phyloP scores from a whole-genome alignment of 2,329 filamentous ascomycete genomes.

The Truncatella angustata region DNA sequence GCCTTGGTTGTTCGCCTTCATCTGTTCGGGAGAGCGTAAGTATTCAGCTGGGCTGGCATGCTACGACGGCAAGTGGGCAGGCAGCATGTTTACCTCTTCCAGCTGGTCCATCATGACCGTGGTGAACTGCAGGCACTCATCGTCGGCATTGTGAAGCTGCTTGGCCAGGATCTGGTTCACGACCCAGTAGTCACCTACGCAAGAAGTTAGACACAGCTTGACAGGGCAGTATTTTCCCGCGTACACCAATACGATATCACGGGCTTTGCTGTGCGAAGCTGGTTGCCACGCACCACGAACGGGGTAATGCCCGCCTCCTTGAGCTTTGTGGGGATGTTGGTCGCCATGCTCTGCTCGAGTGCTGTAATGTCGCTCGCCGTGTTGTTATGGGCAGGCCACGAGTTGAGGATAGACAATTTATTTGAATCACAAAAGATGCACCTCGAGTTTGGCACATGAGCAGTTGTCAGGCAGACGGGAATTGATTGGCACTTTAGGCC shows the following conservation, averaged over 20 bases:
- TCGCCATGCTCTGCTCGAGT: slow-evolving; percentile 58
- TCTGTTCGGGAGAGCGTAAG: slow-evolving; percentile 38
- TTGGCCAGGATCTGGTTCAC: slow-evolving; percentile 87
- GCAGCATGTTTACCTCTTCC: slow-evolving; percentile 73
- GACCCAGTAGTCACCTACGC: slow-evolving; percentile 81
- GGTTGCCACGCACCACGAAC: slow-evolving; percentile 78
- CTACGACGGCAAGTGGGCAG: slow-evolving; percentile 13
- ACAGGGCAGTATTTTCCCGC: slow-evolving; percentile 29
- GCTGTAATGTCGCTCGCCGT: neutral
- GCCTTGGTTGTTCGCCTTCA: slow-evolving; percentile 68
- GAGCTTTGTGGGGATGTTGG: slow-evolving; percentile 67
- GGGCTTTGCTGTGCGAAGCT: slow-evolving; percentile 82
- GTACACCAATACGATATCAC: slow-evolving; percentile 94
- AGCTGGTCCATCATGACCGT: slow-evolving; percentile 86
- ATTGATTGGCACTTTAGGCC: too few species aligned
- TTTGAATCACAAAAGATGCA: too few species aligned
- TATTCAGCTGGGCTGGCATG: neutral
- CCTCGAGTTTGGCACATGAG: too few species aligned
- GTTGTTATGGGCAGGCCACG: too few species aligned
- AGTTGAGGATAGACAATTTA: too few species aligned
- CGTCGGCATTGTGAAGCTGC: slow-evolving; percentile 73
- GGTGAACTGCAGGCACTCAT: slow-evolving; percentile 79
- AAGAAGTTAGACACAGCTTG: slow-evolving; percentile 14
- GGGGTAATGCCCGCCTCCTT: slow-evolving; percentile 79
- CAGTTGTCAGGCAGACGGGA: too few species aligned